phyloP scores from a whole-genome alignment of 768 basidiomycete genomes.

The Amanita jacksonii region DNA sequence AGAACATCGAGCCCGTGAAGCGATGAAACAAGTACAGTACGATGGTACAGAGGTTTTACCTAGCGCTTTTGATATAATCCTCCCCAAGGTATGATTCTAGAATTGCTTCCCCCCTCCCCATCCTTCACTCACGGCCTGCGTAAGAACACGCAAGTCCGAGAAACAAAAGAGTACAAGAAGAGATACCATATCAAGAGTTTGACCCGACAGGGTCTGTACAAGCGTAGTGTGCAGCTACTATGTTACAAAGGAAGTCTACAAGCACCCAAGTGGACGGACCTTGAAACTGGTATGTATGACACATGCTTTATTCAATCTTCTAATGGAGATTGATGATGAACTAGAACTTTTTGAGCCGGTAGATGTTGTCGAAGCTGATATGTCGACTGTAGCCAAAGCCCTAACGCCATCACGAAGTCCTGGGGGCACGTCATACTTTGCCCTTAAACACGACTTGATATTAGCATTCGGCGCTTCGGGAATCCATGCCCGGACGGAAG shows the following conservation, averaged over 20 bases:
- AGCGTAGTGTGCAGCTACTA: constrained; percentile 7
- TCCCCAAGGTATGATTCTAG: constrained; percentile 9
- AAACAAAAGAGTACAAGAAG: constrained; percentile 14
- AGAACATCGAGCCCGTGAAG: constrained; percentile 14
- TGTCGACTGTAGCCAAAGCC: constrained; percentile 3
- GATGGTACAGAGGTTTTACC: constrained; percentile 11
- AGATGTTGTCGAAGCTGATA: constrained; percentile 5
- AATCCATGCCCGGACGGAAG: constrained; percentile 14
- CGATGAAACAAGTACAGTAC: constrained; percentile 10
- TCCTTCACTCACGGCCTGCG: too few relatives aligned
- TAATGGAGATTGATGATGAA: too few relatives aligned
- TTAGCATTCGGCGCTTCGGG: constrained; percentile 13
- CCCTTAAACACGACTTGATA: constrained; percentile 13
- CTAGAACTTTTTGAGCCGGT: constrained; percentile 8
- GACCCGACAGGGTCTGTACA: constrained; percentile 9
- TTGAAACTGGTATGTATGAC: constrained; percentile 6
- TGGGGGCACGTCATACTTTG: constrained; percentile 10
- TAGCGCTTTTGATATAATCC: constrained; percentile 12
- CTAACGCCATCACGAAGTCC: constrained; percentile 5
- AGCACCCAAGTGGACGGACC: constrained; percentile 5
- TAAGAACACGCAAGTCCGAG: constrained; percentile 15
- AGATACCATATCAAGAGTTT: constrained; percentile 12
- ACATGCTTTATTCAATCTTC: too few relatives aligned
- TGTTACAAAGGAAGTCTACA: constrained; percentile 13
- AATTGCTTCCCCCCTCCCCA: too few relatives aligned